Evolutionary conservation across 768 basidiomycete species (phyloP).

Genomic region (Lentinula guzmanii): DNA sequence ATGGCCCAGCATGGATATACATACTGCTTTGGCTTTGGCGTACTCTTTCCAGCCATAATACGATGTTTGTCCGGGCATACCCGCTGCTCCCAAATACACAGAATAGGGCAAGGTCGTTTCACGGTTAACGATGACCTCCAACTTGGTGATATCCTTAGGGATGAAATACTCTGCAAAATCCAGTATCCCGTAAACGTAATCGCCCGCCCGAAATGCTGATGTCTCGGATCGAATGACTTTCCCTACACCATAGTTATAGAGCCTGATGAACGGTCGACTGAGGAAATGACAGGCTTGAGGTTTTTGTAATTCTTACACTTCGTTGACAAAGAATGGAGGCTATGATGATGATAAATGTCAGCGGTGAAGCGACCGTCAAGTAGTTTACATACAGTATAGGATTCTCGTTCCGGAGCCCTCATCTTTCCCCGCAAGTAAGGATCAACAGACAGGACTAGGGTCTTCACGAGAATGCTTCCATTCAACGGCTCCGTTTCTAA

Average conservation of each 20-base stretch:
- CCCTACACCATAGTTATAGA: constrained; percentile 12
- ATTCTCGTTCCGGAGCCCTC: constrained; percentile 13
- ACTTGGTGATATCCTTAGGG: constrained; percentile 2
- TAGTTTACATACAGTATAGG: constrained; percentile 10
- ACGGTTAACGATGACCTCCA: constrained; percentile 21
- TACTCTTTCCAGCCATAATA: constrained; percentile 10
- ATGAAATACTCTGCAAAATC: constrained; percentile 10
- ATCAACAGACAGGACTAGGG: constrained; percentile 28
- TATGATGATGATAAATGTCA: not conserved
- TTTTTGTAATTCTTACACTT: constrained; percentile 8
- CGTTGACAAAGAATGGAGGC: constrained; percentile 4
- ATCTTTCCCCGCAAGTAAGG: constrained; percentile 26
- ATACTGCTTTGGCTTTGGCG: constrained; percentile 9
- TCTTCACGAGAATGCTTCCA: constrained; percentile 25
- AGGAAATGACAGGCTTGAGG: not conserved
- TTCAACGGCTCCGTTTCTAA: constrained; percentile 24
- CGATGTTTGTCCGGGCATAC: constrained; percentile 18
- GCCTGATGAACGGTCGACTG: not conserved
- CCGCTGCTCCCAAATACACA: constrained; percentile 27
- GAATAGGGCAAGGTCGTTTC: constrained; percentile 29
- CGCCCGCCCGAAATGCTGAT: constrained; percentile 13
- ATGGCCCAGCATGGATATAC: constrained; percentile 7
- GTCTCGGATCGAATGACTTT: constrained; percentile 12
- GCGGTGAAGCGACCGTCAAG: not conserved
- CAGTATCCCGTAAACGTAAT: constrained; percentile 19